Evolutionary conservation across 139 green algal species (phyloP), one percentile per base, ranked within the genome.

Genomic region (Micractinium sp.): DNA sequence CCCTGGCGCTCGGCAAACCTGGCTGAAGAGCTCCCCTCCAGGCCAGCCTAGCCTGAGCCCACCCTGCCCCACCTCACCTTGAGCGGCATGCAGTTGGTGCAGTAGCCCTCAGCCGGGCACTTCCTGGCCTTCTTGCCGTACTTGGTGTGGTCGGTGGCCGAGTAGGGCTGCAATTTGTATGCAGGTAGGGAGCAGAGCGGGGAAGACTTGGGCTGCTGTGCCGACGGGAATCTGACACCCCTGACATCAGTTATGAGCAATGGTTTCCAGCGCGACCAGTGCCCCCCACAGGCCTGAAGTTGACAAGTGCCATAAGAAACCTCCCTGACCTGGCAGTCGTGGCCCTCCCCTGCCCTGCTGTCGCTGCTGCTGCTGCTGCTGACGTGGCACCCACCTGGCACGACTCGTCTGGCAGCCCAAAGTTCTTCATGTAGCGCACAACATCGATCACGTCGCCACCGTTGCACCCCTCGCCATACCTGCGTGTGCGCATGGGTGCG

Each of bases 401-500:
- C 25, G 87, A 91, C 74, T 95, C 92, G 38, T 95, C 93, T 12
- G 93, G 93, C 35, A 95, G 90, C 23, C 93, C 93, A n/a, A 88
- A 93, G 71, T 94, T 47, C 18, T 69, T 75, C 93, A 95, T 95
- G 90, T 95, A 95, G 14, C 84, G 67, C 27, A 95, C 79, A 7
- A 93, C 93, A 71, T 95, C 93, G 71, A 95, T 93, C 39, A 91
- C 85, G 85, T 95, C 93, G n/a, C 91, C 93, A 36, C 93, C 93
- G 78, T 94, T 83, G 76, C 93, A 95, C 53, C 93, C 93, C 38
- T 81, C 74, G 25, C 91, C 88, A 41, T 91, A 92, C 41, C 88
- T 91, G 88, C 76, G 41, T 2, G 0, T 35, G 60, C n/a, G n/a
- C n/a, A n/a, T n/a, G n/a, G n/a, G n/a, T n/a, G n/a, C n/a, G n/a